These are phyloP conservation scores for Rhodomyrtus psidioides DNA, from an alignment of 441 rosid species.

Conservation along the genomic window DNA sequence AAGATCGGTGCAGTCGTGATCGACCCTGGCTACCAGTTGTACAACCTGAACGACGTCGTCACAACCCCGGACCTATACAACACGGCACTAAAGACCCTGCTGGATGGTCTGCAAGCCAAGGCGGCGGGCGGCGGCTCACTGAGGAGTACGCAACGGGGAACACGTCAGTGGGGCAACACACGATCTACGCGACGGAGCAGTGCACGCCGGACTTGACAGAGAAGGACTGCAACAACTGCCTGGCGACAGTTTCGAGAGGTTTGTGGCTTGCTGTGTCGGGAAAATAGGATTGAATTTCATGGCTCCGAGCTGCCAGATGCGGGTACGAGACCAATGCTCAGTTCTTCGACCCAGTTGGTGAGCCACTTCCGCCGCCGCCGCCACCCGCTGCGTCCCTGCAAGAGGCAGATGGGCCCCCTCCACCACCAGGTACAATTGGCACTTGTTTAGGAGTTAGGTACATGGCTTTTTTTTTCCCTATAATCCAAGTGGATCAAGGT, in stretches of 20 bases:
- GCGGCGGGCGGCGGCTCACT: not conserved
- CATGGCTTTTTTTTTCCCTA: not conserved
- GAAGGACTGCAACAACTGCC: not conserved
- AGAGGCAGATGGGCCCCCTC: not conserved
- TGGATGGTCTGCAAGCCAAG: not conserved
- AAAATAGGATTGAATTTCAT: not conserved
- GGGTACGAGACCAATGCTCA: conserved; percentile 4
- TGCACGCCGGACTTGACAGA: not conserved
- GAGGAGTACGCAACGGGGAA: not conserved
- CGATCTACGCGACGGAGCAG: not conserved
- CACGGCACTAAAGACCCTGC: not conserved
- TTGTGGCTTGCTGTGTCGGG: not conserved
- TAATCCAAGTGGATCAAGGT: no score
- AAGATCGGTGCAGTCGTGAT: not conserved
- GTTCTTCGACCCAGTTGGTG: conserved; percentile 8
- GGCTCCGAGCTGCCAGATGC: not conserved
- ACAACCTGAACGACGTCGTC: rapidly evolving
- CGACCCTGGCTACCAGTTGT: not conserved
- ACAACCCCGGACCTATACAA: not conserved
- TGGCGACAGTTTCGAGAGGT: rapidly evolving
- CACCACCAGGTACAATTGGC: not conserved
- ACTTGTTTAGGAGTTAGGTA: not conserved
- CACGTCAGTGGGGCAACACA: rapidly evolving
- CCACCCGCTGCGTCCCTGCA: not conserved
- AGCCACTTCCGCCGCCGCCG: not conserved